Conservation (phyloP, 2,329 filamentous ascomycete genomes). For the Rhinocladiella similis region DNA sequence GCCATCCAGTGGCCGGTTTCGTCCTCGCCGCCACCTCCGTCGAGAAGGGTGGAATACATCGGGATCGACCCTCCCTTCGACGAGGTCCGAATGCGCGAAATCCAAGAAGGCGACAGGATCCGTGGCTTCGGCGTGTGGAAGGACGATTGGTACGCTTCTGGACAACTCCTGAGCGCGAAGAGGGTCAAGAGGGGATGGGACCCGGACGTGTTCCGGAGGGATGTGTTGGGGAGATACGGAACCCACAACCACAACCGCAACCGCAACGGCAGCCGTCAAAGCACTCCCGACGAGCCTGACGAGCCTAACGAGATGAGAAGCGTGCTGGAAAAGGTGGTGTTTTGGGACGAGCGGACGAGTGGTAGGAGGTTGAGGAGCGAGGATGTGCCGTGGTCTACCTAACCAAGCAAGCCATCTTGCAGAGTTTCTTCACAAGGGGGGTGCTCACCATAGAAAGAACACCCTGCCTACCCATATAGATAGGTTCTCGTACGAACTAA, state of each 20-base stretch:
- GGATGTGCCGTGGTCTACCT: too few species aligned
- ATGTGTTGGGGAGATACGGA: conserved; percentile 5
- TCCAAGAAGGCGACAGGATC: conserved; percentile 23
- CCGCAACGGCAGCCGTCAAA: too few species aligned
- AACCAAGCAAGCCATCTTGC: too few species aligned
- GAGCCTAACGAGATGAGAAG: too few species aligned
- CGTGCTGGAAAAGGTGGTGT: conserved; percentile 1
- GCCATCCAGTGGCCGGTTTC: conserved; percentile 52
- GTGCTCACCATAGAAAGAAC: too few species aligned
- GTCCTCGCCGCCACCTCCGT: too few species aligned
- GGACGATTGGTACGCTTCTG: conserved; percentile 41
- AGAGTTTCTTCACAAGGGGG: too few species aligned
- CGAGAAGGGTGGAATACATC: conserved; percentile 48
- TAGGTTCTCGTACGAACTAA: too few species aligned
- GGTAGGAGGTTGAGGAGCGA: too few species aligned
- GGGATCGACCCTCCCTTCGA: conserved; percentile 63
- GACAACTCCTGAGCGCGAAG: conserved; percentile 36
- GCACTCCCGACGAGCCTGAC: too few species aligned
- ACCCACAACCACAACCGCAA: not conserved
- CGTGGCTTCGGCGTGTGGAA: conserved; percentile 42
- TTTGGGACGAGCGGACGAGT: not conserved
- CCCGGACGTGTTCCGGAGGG: conserved; percentile 8
- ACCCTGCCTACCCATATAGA: too few species aligned
- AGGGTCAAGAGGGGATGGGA: conserved; percentile 42
- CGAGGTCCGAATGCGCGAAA: conserved; percentile 32